Percentiles rank a stretch among this genome's conserved stretches.
Evolutionary conservation across 352 stramenopile genomes (phyloP).

Genomic region (Phytophthora palmivora): DNA sequence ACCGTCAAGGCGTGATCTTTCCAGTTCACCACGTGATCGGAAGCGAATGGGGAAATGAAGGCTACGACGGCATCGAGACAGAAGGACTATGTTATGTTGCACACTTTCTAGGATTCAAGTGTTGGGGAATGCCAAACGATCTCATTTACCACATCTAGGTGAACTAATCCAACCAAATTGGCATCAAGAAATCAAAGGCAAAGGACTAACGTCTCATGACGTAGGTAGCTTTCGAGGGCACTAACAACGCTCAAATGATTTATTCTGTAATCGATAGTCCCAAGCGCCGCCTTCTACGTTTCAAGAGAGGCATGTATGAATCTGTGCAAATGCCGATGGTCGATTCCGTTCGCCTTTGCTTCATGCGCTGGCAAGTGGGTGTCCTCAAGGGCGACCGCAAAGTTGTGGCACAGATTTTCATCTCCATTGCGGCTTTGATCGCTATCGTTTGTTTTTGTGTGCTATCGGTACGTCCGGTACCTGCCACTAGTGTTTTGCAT

Average conservation of each 20-base stretch:
- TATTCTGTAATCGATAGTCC: too few relatives aligned
- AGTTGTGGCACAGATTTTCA: slow-evolving; percentile 1
- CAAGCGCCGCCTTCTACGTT: too few relatives aligned
- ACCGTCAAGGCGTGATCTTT: slow-evolving; percentile 56
- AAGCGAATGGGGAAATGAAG: slow-evolving; percentile 44
- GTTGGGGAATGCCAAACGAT: slow-evolving; percentile 58
- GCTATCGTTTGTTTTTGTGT: neutral
- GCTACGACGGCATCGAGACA: slow-evolving; percentile 60
- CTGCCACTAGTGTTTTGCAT: slow-evolving; percentile 16
- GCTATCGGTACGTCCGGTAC: neutral
- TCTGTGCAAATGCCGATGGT: too few relatives aligned
- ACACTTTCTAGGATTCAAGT: slow-evolving; percentile 60
- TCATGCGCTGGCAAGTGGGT: slow-evolving; percentile 12
- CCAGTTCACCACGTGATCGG: slow-evolving; percentile 50
- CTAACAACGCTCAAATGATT: too few relatives aligned
- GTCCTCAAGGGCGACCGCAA: slow-evolving; percentile 9
- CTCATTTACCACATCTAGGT: slow-evolving; percentile 38
- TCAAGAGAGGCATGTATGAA: too few relatives aligned
- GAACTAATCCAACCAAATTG: too few relatives aligned
- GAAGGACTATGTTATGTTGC: slow-evolving; percentile 54
- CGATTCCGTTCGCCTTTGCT: too few relatives aligned
- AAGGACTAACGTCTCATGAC: too few relatives aligned
- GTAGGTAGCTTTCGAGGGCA: too few relatives aligned
- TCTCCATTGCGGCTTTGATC: neutral
- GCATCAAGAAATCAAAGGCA: too few relatives aligned